Evolutionary conservation across 1,284 basidiomycete genomes (phyloP), one percentile per base, ranked within the genome.

Genomic region (Melampsora americana): DNA sequence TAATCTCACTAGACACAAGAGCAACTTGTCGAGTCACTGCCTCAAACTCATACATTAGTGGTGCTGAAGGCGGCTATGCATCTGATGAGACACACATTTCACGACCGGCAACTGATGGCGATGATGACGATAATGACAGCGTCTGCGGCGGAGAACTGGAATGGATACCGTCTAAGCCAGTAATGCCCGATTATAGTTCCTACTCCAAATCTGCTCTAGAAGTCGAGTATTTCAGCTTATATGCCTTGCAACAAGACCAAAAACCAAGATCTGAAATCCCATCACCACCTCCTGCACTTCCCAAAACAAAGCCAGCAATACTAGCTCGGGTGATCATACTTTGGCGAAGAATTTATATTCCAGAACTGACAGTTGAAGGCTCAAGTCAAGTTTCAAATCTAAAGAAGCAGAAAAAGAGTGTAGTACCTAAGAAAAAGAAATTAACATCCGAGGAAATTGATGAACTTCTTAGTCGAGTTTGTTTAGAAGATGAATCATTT

Each of bases 271-370:
- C 53, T 56, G 53, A 56, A 23, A n/a, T n/a, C 53, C 7, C 53
- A n/a, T 56, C 53, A 28, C 53, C 53, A 5, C 53, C 53, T n/a
- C 11, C 53, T 1, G 32, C 42, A 32, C 18, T 65, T n/a, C 70
- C 70, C 23, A 72, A 72, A 26, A 72, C 70, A 18, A 72, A 72
- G 46, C 39, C 62, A 3, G 70, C 70, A 14, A 60, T 72, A 18
- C 16, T 50, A 26, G 62, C 28, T 20, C 42, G 61, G 11, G 39
- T 72, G 28, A 46, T 72, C 46, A 42, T 48, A 35, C 61, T 64
- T 28, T 72, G 70, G 70, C 28, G 65, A 32, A 18, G 32, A 28
- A 26, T 72, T 23, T 35, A 72, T 35, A 56, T n/a, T 30, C 39
- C 5, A 26, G 30, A 23, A 23, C 16, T 14, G 5, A 28, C 6